Conservation (phyloP, 2,329 filamentous ascomycete species). For the Fusarium albosuccineum region DNA sequence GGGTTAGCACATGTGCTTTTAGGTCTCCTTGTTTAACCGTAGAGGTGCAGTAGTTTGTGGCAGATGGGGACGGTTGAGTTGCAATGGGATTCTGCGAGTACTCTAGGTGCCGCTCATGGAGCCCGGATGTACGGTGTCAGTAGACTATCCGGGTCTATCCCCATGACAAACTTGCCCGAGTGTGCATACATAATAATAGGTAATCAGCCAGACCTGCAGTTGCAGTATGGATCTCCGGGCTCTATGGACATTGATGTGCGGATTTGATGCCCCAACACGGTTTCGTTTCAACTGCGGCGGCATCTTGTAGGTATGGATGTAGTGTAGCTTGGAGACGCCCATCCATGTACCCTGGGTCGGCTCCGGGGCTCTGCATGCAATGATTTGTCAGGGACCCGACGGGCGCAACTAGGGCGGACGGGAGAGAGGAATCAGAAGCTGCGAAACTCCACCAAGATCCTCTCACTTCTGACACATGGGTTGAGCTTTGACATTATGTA, state of each 20-base stretch:
- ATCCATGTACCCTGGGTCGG: slow-evolving; percentile 39
- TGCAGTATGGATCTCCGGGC: slow-evolving; percentile 16
- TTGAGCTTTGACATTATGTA: slow-evolving; percentile 8
- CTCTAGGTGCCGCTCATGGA: no score
- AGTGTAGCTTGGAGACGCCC: neutral
- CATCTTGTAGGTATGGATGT: slow-evolving; percentile 1
- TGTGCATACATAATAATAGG: neutral
- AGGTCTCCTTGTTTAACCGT: no score
- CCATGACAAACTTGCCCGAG: slow-evolving; percentile 22
- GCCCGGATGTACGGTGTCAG: no score
- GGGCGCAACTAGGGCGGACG: slow-evolving; percentile 6
- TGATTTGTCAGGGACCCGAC: slow-evolving; percentile 40
- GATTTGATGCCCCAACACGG: slow-evolving; percentile 24
- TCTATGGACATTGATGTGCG: slow-evolving; percentile 25
- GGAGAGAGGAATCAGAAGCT: neutral
- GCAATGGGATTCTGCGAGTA: neutral
- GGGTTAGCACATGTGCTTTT: no score
- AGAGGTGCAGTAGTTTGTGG: slow-evolving; percentile 7
- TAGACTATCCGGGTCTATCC: no score
- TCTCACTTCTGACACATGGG: slow-evolving; percentile 7
- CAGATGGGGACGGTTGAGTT: slow-evolving; percentile 1
- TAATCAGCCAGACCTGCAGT: slow-evolving; percentile 2
- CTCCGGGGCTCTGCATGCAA: slow-evolving; percentile 41
- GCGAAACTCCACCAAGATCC: slow-evolving; percentile 13
- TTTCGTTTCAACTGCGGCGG: slow-evolving; percentile 32